Evolutionary conservation across 176 grass and related monocot species (phyloP), one percentile per base, ranked within the genome.

Genomic region (Paspalum notatum): DNA sequence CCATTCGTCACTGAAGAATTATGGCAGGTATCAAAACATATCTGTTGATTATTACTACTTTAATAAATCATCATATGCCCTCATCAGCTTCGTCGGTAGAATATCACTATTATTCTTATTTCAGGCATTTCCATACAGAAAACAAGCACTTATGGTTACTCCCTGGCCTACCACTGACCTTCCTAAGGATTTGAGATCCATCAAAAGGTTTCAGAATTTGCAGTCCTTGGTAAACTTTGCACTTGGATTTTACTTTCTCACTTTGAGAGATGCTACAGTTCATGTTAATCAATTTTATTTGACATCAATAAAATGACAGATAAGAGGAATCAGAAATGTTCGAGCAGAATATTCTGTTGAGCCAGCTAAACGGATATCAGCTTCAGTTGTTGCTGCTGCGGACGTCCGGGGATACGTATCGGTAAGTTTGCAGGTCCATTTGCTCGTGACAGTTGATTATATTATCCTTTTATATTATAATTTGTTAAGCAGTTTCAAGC

Each of bases 141-240:
- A 84, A 59, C 72, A 98, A 65, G 92, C 92, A 57, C 90, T 98
- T 73, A 95, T 98, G 62, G 75, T 95, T 80, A 87, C 92, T 61
- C 68, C 84, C 49, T 98, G 96, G 96, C 92, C 96, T 8, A 78
- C 65, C 0, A 84, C 84, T 60, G 82, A 66, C 56, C 92, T 95
- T 88, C 96, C 92, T 66, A 98, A 88, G 84, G 93, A 95, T 74
- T 77, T 48, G 52, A 78, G 70, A 58, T 93, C 90, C n/a, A 82
- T 95, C 78, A 98, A 87, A 93, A 95, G 92, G 87, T 98, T 95
- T 86, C 86, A 98, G 86, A 98, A 98, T 87, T 93, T 98, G 66
- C 95, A 98, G 76, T 92, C 86, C 13, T 68, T 98, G 92, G 96
- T 93, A 85, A 95, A 64, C 81, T 75, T 69, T 63, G 41, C 26